Evolutionary conservation across 2,329 filamentous ascomycete species (phyloP), one percentile per base, ranked within the genome.

Genomic region (Drechslerella dactyloides): DNA sequence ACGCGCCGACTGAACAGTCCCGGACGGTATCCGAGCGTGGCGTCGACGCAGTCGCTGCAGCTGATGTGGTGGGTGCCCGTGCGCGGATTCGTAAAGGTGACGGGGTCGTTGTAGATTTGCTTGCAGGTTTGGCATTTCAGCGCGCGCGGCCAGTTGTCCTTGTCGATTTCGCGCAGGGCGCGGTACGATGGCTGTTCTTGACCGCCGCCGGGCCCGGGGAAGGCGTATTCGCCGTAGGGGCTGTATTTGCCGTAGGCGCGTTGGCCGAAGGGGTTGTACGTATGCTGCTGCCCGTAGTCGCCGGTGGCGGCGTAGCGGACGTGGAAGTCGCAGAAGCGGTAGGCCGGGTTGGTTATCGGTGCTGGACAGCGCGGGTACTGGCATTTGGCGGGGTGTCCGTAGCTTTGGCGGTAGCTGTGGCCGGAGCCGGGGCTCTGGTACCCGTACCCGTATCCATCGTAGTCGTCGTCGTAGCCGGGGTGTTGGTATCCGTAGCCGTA

Each of bases 281-380:
- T 17, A 7, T 21, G 33, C 58, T 44, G 54, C 17, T 17, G 44
- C 21, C 24, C n/a, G 27, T 46, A 58, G 33, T 44, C 21, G n/a
- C 44, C 51, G 24, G 35, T 51, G 11, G n/a, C n/a, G 3, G 17
- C 24, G 21, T 15, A 3, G 13, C 55, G 51, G 6, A 21, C 40
- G 60, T 72, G 60, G 17, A 60, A 65, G n/a, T 61, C 60, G 33
- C 68, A 65, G 42, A 55, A 72, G 4, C 48, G 40, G 8, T 54
- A 56, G 42, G 11, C 33, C 7, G 52, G 24, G n/a, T 51, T 55
- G 7, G 24, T n/a, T 6, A 63, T 52, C n/a, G 24, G 19, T n/a
- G 64, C 68, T 5, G 33, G 10, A 23, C 68, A 72, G 17, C 17
- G n/a, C n/a, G n/a, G n/a, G n/a, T n/a, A n/a, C n/a, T n/a, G n/a